These are phyloP conservation scores for Perkinsus olseni DNA, from an alignment of 169 alveolate species.

Conservation along the genomic window DNA sequence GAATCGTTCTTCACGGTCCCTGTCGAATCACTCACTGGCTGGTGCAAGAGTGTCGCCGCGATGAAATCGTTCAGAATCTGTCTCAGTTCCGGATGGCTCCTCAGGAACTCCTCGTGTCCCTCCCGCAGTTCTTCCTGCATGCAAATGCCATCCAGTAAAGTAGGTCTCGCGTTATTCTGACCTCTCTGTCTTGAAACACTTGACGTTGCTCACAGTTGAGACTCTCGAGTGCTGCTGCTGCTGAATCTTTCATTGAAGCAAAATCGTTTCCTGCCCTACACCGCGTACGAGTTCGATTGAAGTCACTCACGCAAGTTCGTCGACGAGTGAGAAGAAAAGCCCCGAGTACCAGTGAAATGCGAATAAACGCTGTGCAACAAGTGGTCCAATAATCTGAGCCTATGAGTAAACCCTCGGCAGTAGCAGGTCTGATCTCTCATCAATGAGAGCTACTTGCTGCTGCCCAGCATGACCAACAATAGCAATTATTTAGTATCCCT, in stretches of 20 bases:
- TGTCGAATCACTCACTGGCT: conserved; percentile 10
- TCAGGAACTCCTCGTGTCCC: conserved; percentile 19
- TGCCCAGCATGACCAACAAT: too few species aligned
- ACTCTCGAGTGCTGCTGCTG: not conserved
- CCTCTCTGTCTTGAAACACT: not conserved
- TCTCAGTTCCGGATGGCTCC: conserved; percentile 33
- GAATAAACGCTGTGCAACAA: too few species aligned
- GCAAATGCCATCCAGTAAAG: not conserved
- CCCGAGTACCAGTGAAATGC: too few species aligned
- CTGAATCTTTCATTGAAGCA: not conserved
- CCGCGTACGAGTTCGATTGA: not conserved
- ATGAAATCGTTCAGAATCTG: conserved; percentile 33
- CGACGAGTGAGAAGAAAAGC: too few species aligned
- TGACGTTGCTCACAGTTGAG: not conserved
- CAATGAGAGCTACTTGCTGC: too few species aligned
- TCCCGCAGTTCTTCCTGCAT: conserved; percentile 16
- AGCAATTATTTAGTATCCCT: too few species aligned
- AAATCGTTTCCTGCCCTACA: not conserved
- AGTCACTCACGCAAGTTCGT: not conserved
- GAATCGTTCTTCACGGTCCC: too few species aligned
- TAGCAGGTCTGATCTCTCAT: too few species aligned
- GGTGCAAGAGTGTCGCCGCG: conserved; percentile 21
- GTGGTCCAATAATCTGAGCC: too few species aligned
- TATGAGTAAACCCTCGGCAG: too few species aligned
- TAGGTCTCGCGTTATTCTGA: not conserved